Evolutionary conservation across 768 basidiomycete genomes (phyloP).

Genomic region (Mycena olivaceomarginata): DNA sequence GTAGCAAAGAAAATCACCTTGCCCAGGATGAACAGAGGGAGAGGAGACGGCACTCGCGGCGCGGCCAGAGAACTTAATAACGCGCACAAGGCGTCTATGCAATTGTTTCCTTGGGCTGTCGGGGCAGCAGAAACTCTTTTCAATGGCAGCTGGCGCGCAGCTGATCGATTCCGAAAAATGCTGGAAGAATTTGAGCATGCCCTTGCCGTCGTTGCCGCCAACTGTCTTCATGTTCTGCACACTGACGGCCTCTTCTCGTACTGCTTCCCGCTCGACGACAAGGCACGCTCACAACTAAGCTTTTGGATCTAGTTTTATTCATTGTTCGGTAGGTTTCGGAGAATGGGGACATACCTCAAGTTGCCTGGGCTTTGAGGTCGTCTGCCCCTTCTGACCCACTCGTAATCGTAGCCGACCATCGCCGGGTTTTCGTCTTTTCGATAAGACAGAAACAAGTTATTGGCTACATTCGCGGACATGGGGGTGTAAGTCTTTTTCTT

Average conservation of each 20-base stretch:
- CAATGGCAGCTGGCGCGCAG: slow-evolving; percentile 35
- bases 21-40: neutral
- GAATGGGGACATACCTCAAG: slow-evolving; percentile 38
- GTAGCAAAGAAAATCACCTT: neutral
- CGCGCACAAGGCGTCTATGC: neutral
- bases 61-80: no score
- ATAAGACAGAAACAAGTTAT: slow-evolving; percentile 60
- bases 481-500: slow-evolving; percentile 70
- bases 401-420: slow-evolving; percentile 72
- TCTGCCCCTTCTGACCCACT: slow-evolving; percentile 72
- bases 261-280: slow-evolving; percentile 6
- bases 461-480: slow-evolving; percentile 80
- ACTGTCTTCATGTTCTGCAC: slow-evolving; percentile 62
- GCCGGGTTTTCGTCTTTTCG: slow-evolving; percentile 75
- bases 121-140: slow-evolving; percentile 9
- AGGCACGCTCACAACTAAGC: slow-evolving; percentile 2
- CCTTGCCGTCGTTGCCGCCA: slow-evolving; percentile 67
- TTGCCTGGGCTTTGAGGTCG: slow-evolving; percentile 77
- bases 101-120: slow-evolving; percentile 33
- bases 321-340: slow-evolving; percentile 3
- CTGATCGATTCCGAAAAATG: slow-evolving; percentile 66
- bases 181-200: slow-evolving; percentile 70
- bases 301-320: neutral
- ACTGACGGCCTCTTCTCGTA: slow-evolving; percentile 1
- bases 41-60: no score